phyloP scores from a whole-genome alignment of 108 stramenopile genomes.

The Nitzschia sp. region DNA sequence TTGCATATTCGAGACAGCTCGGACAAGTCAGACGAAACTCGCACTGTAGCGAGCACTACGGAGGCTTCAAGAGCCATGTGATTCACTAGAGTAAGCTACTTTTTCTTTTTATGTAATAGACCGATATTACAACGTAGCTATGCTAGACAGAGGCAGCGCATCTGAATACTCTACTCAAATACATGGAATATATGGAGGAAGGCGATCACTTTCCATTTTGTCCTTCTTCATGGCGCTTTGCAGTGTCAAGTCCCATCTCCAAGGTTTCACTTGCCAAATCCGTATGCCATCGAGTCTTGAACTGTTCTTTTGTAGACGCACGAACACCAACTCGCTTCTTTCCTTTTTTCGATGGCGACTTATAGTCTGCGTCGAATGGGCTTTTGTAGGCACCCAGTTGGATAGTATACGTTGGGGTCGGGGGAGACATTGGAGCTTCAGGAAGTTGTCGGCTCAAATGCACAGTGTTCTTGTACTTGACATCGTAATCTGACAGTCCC shows the following conservation, averaged over 20 bases:
- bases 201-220: not conserved
- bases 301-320: constrained; percentile 9
- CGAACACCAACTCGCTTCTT: constrained; percentile 18
- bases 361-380: constrained; percentile 9
- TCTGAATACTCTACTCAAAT: no score
- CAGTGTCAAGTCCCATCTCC: constrained; percentile 5
- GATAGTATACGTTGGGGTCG: constrained; percentile 4
- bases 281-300: constrained; percentile 16
- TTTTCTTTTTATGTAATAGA: no score
- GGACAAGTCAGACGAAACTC: not conserved
- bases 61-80: no score
- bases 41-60: no score
- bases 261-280: constrained; percentile 4
- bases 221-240: not conserved
- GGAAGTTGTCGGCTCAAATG: constrained; percentile 19
- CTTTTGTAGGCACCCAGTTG: constrained; percentile 8
- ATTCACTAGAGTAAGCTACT: no score
- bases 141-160: no score
- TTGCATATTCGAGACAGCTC: not conserved
- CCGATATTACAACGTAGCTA: no score
- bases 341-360: not conserved
- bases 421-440: not conserved
- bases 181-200: no score
- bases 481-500: constrained; percentile 7
- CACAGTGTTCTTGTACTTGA: constrained; percentile 30